phyloP scores from a whole-genome alignment of 768 basidiomycete species.

The Ramaria rubella region DNA sequence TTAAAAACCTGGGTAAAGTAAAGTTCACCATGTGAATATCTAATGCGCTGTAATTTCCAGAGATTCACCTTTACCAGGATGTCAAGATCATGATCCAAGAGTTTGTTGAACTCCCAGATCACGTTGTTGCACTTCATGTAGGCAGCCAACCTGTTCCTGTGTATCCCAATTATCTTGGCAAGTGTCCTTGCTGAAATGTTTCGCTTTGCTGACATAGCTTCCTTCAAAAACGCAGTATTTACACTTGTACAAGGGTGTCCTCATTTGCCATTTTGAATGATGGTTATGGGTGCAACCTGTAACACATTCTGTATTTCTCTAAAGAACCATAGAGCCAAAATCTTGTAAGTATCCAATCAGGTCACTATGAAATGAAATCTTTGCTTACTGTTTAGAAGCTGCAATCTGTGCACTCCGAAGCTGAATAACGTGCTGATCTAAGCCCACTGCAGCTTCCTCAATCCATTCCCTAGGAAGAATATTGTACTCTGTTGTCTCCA shows the following conservation, averaged over 20 bases:
- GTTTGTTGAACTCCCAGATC: background rate
- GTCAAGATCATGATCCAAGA: background rate
- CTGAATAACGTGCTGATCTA: no score
- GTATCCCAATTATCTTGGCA: background rate
- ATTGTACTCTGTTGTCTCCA: no score
- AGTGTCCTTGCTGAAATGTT: background rate
- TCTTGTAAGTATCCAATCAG: no score
- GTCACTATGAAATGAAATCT: no score
- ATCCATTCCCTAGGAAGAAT: no score
- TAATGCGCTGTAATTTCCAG: constrained; percentile 16
- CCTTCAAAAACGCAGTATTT: background rate
- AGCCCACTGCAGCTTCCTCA: no score
- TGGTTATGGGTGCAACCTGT: background rate
- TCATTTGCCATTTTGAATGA: background rate
- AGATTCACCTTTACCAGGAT: background rate
- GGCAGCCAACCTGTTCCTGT: background rate
- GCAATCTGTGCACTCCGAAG: no score
- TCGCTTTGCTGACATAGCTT: background rate
- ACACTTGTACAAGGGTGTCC: background rate
- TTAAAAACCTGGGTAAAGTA: no score
- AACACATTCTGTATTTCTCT: background rate
- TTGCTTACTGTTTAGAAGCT: no score
- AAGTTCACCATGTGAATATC: no score
- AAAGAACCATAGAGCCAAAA: no score
- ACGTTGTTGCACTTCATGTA: background rate